Conservation (phyloP, 2,329 filamentous ascomycete genomes). For the Fusarium sp. region DNA sequence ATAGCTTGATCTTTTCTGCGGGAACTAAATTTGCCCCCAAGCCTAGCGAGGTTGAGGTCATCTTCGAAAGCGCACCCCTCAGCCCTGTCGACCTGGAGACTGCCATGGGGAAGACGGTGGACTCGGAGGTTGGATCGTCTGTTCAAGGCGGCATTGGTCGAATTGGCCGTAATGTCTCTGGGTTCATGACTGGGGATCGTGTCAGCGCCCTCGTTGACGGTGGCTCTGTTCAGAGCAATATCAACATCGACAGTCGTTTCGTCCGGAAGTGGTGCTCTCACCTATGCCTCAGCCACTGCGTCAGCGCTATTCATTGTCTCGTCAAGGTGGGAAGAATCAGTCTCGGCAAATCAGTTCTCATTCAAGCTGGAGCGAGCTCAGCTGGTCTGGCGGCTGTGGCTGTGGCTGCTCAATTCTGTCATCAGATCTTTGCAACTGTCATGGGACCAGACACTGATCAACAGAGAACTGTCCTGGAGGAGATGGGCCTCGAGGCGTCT, state of each 20-base stretch:
- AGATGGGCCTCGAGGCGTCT: constrained; percentile 47
- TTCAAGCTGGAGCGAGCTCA: constrained; percentile 56
- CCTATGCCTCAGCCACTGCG: constrained; percentile 51
- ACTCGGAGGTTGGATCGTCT: constrained; percentile 53
- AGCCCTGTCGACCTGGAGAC: constrained; percentile 51
- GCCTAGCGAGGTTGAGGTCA: constrained; percentile 52
- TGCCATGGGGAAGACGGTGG: constrained; percentile 45
- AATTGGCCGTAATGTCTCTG: constrained; percentile 46
- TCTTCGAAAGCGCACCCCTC: constrained; percentile 50
- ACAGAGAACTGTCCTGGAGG: constrained; percentile 52
- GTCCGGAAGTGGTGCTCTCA: constrained; percentile 44
- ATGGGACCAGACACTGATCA: constrained; percentile 38
- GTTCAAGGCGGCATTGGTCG: constrained; percentile 50
- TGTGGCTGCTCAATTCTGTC: constrained; percentile 50
- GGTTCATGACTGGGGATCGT: constrained; percentile 50
- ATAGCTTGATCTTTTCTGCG: constrained; percentile 42
- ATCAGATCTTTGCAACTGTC: constrained; percentile 56
- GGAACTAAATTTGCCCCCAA: constrained; percentile 33
- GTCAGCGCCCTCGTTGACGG: constrained; percentile 53
- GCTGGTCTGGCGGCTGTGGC: constrained; percentile 56
- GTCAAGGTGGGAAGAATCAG: constrained; percentile 44
- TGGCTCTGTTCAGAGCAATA: constrained; percentile 49
- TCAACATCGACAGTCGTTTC: constrained; percentile 50
- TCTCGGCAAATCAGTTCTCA: constrained; percentile 49
- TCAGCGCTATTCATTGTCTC: constrained; percentile 57